These are phyloP conservation scores for Acanthamoeba rhysodes DNA, from an alignment of 208 protist genomes.

Conservation along the genomic window DNA sequence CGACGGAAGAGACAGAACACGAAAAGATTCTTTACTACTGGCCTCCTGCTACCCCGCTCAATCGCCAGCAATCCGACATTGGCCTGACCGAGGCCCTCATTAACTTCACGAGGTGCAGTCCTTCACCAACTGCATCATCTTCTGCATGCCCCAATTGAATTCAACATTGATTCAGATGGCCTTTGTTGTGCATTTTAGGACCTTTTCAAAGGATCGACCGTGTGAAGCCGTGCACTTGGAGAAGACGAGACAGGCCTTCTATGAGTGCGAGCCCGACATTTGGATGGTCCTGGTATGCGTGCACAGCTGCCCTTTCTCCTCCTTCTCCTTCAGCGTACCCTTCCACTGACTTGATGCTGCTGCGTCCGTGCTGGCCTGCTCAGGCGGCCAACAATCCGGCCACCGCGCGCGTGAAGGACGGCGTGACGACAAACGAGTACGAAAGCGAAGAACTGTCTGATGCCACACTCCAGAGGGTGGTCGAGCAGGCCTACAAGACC, in stretches of 20 bases:
- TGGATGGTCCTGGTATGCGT: conserved; percentile 83
- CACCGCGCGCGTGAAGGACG: conserved; percentile 18
- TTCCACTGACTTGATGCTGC: background rate
- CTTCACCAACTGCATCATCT: background rate
- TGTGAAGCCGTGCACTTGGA: conserved; percentile 84
- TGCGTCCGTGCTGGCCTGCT: too few species aligned
- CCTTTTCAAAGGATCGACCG: conserved; percentile 81
- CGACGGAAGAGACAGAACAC: conserved; percentile 83
- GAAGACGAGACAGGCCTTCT: conserved; percentile 78
- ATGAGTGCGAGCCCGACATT: conserved; percentile 80
- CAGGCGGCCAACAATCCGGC: conserved; percentile 61
- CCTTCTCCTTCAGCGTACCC: background rate
- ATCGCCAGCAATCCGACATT: conserved; percentile 81
- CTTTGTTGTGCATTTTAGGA: conserved; percentile 64
- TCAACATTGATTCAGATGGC: background rate
- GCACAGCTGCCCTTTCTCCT: background rate
- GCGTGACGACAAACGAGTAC: background rate
- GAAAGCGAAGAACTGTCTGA: conserved; percentile 55
- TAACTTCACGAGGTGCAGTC: conserved; percentile 81
- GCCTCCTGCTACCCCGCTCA: conserved; percentile 74
- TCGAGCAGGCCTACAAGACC: conserved; percentile 64
- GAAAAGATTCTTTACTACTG: conserved; percentile 87
- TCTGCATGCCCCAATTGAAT: too few species aligned
- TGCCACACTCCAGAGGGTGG: conserved; percentile 4
- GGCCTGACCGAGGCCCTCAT: conserved; percentile 86